A percentile compares a stretch with the other conserved stretches of the same genome.
These are phyloP conservation scores for Plasmodium reichenowi DNA, from an alignment of 169 alveolate species.

Conservation along the genomic window DNA sequence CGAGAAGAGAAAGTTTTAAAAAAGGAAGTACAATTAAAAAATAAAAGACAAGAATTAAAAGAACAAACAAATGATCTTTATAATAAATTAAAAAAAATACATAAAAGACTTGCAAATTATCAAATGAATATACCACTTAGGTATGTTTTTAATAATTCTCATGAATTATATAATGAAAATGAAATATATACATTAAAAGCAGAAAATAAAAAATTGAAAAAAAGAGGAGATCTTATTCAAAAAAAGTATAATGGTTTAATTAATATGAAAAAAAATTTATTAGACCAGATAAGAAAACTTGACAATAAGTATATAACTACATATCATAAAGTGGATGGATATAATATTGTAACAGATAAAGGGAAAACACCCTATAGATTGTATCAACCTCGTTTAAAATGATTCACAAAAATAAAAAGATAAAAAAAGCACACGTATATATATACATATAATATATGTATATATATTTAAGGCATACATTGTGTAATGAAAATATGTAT, in stretches of 20 bases:
- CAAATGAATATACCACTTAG: conserved; percentile 49
- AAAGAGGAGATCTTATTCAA: conserved; percentile 23
- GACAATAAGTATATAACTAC: conserved; percentile 41
- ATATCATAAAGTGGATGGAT: conserved; percentile 50
- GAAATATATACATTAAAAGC: conserved; percentile 38
- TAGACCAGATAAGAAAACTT: conserved; percentile 17
- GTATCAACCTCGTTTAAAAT: conserved; percentile 53
- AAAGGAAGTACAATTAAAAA: conserved; percentile 14
- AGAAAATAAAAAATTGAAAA: conserved; percentile 55
- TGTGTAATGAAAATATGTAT: not conserved
- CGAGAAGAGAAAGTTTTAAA: conserved; percentile 27
- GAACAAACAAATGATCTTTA: conserved; percentile 17
- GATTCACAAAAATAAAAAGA: not conserved
- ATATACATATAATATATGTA: too few species aligned
- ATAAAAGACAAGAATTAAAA: conserved; percentile 28
- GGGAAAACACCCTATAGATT: conserved; percentile 36
- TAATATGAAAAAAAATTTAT: conserved; percentile 24
- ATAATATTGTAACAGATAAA: conserved; percentile 3
- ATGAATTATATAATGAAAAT: conserved; percentile 49
- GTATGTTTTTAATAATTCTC: conserved; percentile 61
- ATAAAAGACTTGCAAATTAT: conserved; percentile 26
- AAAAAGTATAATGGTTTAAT: conserved; percentile 19
- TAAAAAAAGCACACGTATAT: not conserved
- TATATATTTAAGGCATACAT: too few species aligned
- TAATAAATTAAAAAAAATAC: conserved; percentile 28